Base-by-base conservation (phyloP, 2,329 filamentous ascomycete species). In the Epichloe festucae region DNA sequence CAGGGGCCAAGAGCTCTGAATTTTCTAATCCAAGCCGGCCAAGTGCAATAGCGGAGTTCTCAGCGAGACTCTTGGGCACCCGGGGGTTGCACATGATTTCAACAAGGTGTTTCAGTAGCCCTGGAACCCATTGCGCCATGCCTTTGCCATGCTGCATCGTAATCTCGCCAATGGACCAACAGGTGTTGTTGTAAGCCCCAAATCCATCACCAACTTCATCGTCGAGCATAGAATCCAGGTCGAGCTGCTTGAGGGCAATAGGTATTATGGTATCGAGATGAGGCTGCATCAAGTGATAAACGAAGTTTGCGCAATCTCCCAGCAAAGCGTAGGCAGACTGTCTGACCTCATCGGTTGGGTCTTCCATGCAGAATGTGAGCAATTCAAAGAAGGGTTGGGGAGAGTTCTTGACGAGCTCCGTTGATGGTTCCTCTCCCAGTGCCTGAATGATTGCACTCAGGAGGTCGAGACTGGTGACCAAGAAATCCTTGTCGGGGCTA, bases 121-220 rank as follows among this genome's bases (percentile, higher is more conserved):
- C 79, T 21, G 87, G 82, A 10, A 89, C 78, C 64, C 85, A 95
- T 1, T 84, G 85, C 1, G 76, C 76, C 80, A 96, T 87, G 50
- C 77, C 81, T 55, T 83, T 81, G 58, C 83, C 80, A 64, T 87
- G 77, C 55, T 88, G 83, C 67, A 95, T 82, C 15, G 89, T 82
- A 55, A 97, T 93, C 71, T 98, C 93, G 42, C 93, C 93, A 23
- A 83, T 84, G 6, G 90, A 94, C 93, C 93, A 98, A 71, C 91
- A 97, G 21, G 93, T 91, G 64, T 98, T 98, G 76, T 97, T 98
- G 54, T 97, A 83, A 34, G 97, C 90, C 54, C 89, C 89, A 66
- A 95, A 96, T 14, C 83, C 84, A 17, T 81, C 85, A 56, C 95
- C 88, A 46, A 89, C 82, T 54, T 89, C 86, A 59, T 94, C 88